These are phyloP conservation scores for Leucocoprinus birnbaumii DNA, from an alignment of 768 basidiomycete genomes.

Conservation along the genomic window DNA sequence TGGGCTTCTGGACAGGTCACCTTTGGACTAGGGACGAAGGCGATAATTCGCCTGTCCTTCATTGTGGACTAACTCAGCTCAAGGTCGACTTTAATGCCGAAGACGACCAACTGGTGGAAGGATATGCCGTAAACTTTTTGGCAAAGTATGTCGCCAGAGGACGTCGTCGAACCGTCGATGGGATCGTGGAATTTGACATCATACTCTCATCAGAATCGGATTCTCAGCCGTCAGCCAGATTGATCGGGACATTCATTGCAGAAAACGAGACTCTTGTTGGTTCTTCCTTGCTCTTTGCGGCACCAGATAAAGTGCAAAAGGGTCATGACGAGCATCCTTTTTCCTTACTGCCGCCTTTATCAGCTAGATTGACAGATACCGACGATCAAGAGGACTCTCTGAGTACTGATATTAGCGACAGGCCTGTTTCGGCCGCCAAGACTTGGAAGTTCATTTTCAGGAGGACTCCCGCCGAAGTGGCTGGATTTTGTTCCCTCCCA, in stretches of 20 bases:
- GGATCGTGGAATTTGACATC: slow-evolving; percentile 2
- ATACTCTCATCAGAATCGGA: slow-evolving; percentile 6
- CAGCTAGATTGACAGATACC: no score
- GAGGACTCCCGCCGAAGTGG: no score
- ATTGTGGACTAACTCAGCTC: not conserved
- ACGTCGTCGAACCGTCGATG: not conserved
- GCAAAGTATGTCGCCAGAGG: not conserved
- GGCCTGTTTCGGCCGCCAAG: no score
- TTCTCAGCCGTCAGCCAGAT: slow-evolving; percentile 6
- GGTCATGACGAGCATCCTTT: not conserved
- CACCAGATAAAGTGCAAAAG: not conserved
- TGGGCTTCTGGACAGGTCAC: slow-evolving; percentile 4
- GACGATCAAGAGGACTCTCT: no score
- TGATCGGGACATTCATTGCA: slow-evolving; percentile 1
- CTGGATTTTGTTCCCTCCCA: no score
- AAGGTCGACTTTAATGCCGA: not conserved
- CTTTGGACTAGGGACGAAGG: not conserved
- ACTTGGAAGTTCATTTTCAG: no score
- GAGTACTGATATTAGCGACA: no score
- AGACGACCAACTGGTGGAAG: not conserved
- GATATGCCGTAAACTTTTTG: not conserved
- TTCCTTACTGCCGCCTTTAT: no score
- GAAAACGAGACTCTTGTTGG: slow-evolving; percentile 6
- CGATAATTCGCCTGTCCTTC: not conserved
- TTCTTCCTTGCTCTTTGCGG: not conserved